Base-by-base conservation (phyloP, 495 filamentous ascomycete genomes). In the Annulohypoxylon maeteangense region DNA sequence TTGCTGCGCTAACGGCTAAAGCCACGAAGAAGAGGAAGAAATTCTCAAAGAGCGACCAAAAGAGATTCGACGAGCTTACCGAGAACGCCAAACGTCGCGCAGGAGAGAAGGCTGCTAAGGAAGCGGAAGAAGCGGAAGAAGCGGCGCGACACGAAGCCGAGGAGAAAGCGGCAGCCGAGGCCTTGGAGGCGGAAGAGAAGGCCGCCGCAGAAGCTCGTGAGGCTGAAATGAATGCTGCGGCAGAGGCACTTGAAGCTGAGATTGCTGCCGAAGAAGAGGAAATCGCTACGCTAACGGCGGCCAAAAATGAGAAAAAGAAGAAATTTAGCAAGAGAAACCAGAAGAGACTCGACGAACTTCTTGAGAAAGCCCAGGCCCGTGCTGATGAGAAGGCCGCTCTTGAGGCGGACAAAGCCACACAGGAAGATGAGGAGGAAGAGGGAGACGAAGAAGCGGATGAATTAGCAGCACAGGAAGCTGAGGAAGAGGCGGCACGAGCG, bases 291-390 rank as follows among this genome's bases (percentile, higher is more conserved):
- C 65, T 78, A 7, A 67, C 62, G 18, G 32, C 62, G 18, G 32
- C 72, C 3, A 75, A 71, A 55, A 66, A 51, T 18, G 62, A 50
- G 31, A 71, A 58, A 38, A 76, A 73, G 51, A 78, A 74, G 53
- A 81, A 78, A 62, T 57, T 80, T n/a, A 67, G 18, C 48, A 74
- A 71, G 67, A 78, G 72, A 18, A 77, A 80, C 47, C 72, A 76
- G 36, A 74, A 76, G 71, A 80, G 80, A 56, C 62, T 79, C 16
- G 75, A 83, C 34, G 74, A 83, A 59, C 78, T 81, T 25, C 78
- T 73, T 32, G 74, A 76, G 56, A 80, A 71, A 63, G 76, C 77
- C 42, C 65, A 79, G 16, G 78, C 76, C 31, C 74, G 76, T 45
- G 65, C 61, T 1, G 60, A 54, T 4, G 68, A 62, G 70, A 72